phyloP scores from a whole-genome alignment of 345 rosid genomes.

The Citrus sinensis region DNA sequence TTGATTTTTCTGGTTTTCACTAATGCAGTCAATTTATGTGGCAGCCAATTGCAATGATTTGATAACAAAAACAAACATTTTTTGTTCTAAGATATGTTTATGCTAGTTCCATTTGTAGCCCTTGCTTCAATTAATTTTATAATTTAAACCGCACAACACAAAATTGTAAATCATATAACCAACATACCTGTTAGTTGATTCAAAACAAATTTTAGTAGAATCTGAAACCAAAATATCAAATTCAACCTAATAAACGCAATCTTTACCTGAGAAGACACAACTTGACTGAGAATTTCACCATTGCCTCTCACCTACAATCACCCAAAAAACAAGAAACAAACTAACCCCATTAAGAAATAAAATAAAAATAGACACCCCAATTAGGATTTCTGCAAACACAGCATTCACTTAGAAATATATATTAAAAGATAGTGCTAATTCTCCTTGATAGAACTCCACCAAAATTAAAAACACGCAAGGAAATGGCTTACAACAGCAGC shows the following conservation, averaged over 20 bases:
- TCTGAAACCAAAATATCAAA: neutral
- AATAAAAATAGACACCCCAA: neutral
- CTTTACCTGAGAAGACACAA: constrained; percentile 88
- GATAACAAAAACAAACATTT: neutral
- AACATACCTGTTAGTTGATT: neutral
- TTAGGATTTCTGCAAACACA: neutral
- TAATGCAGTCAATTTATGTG: neutral
- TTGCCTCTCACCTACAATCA: constrained; percentile 66
- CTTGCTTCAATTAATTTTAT: neutral
- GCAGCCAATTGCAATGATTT: neutral
- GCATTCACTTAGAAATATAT: neutral
- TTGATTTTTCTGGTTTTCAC: neutral
- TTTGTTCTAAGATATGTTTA: neutral
- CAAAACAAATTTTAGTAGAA: neutral
- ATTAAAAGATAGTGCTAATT: neutral
- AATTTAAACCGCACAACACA: neutral
- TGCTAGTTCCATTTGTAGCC: neutral
- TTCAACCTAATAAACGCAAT: constrained; percentile 7
- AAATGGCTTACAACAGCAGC: constrained; percentile 71
- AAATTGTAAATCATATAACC: neutral
- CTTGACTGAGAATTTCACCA: constrained; percentile 92
- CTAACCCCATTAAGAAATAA: neutral
- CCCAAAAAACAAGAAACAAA: neutral
- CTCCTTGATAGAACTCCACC: neutral
- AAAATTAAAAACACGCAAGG: neutral